phyloP scores from a whole-genome alignment of 169 alveolate genomes.

The Cryptosporidium bovis region DNA sequence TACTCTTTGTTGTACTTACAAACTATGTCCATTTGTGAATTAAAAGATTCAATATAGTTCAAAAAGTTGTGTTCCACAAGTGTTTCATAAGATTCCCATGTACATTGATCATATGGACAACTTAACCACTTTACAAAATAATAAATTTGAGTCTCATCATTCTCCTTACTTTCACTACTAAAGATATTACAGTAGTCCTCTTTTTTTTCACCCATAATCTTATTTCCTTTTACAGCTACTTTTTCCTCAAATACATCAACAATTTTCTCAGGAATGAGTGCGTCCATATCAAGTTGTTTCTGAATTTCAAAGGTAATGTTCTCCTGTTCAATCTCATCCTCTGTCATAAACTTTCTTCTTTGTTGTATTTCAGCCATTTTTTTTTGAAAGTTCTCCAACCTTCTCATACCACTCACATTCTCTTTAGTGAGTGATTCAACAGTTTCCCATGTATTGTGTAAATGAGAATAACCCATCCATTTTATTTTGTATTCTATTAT shows the following conservation, averaged over 20 bases:
- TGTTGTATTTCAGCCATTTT: slow-evolving; percentile 82
- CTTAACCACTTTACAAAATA: slow-evolving; percentile 90
- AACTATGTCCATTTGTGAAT: slow-evolving; percentile 82
- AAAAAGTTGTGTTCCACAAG: slow-evolving; percentile 85
- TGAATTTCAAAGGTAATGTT: slow-evolving; percentile 87
- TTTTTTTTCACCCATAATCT: slow-evolving; percentile 17
- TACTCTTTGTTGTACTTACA: slow-evolving; percentile 77
- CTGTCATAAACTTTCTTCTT: slow-evolving; percentile 85
- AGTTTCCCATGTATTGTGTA: slow-evolving; percentile 90
- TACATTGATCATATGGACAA: slow-evolving; percentile 91
- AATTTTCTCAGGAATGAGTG: slow-evolving; percentile 88
- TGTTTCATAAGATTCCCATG: slow-evolving; percentile 87
- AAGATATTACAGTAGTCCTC: slow-evolving; percentile 49
- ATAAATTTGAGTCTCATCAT: slow-evolving; percentile 21
- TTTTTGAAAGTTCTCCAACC: slow-evolving; percentile 88
- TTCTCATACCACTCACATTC: slow-evolving; percentile 83
- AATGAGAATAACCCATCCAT: slow-evolving; percentile 90
- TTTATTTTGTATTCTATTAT: slow-evolving; percentile 86
- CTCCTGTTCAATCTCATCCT: slow-evolving; percentile 91
- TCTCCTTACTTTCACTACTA: slow-evolving; percentile 20
- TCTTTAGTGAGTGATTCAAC: slow-evolving; percentile 81
- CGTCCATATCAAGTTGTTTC: slow-evolving; percentile 90
- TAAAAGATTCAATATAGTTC: slow-evolving; percentile 81
- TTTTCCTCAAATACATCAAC: slow-evolving; percentile 72
- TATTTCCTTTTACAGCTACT: neutral